Evolutionary conservation across 2,329 filamentous ascomycete species (phyloP), one percentile per base, ranked within the genome.

Genomic region (Alternaria brassicae): DNA sequence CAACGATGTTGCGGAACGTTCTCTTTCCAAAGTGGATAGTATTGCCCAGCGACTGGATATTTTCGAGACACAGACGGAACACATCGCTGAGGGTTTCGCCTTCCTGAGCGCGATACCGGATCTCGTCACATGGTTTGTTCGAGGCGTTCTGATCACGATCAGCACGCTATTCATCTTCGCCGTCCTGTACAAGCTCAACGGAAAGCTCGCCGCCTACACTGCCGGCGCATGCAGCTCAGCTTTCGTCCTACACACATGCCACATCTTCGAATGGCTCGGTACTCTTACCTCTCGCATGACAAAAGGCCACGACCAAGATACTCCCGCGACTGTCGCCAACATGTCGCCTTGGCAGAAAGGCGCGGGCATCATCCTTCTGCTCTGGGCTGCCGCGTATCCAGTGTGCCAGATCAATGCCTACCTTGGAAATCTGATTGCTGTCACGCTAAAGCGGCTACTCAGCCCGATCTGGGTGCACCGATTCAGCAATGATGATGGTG

Each of bases 321-420:
- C 45, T 3, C n/a, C 55, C 7, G 10, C 56, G 3, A 25, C 25
- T 12, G 15, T 65, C 12, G 9, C 27, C 2, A 13, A 30, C 2
- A 53, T 68, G 28, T 64, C 59, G 3, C 19, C 65, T 4, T 65
- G 62, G 19, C 68, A 72, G 21, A 69, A 67, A 19, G 63, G 62
- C 9, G 56, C 56, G 0, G 39, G 47, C 1, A 19, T 63, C 25
- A n/a, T 69, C 1, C 15, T 72, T 15, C 0, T 65, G 0, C 41
- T 72, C 1, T 71, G 69, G 69, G 21, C 65, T 3, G 45, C 59
- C 5, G 66, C 69, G 8, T 66, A 70, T n/a, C 65, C 67, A 1
- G 53, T 72, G 2, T 61, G 61, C 6, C 44, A 56, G 8, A 25
- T 72, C 32, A 71, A 65, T 30, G 53, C 28, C 0, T 63, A 51